phyloP scores from a whole-genome alignment of 371 early-diverging fungal species.

The Mucor mucedo region DNA sequence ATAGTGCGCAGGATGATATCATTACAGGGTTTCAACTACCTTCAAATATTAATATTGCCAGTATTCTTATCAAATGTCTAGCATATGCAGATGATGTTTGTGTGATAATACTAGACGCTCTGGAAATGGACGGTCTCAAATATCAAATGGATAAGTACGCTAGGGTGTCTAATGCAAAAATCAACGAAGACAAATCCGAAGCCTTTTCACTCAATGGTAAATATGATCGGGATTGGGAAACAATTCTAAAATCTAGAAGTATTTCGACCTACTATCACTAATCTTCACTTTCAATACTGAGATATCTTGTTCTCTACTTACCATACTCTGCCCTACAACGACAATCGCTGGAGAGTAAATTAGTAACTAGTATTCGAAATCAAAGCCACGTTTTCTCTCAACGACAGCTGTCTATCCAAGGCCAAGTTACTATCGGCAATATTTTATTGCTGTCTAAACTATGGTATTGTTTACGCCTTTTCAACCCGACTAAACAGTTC shows the following conservation, averaged over 20 bases:
- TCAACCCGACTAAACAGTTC: no score
- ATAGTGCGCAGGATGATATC: no score
- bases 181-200: slow-evolving; percentile 21
- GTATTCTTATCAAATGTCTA: not conserved
- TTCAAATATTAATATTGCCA: not conserved
- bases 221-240: not conserved
- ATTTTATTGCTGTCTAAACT: no score
- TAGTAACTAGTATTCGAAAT: no score
- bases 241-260: not conserved
- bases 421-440: no score
- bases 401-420: no score
- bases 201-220: slow-evolving; percentile 14
- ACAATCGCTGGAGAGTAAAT: no score
- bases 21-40: not conserved
- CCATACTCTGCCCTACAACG: no score
- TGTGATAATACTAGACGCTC: slow-evolving; percentile 4
- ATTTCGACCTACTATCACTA: not conserved
- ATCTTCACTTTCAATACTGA: not conserved
- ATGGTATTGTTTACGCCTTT: no score
- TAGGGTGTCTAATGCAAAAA: slow-evolving; percentile 16
- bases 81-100: slow-evolving; percentile 21
- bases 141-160: slow-evolving; percentile 8
- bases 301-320: slow-evolving; percentile 11
- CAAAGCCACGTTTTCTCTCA: no score
- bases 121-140: not conserved